Evolutionary conservation across 169 alveolate genomes (phyloP), one percentile per base, ranked within the genome.

Genomic region (Nephromyces sp.): DNA sequence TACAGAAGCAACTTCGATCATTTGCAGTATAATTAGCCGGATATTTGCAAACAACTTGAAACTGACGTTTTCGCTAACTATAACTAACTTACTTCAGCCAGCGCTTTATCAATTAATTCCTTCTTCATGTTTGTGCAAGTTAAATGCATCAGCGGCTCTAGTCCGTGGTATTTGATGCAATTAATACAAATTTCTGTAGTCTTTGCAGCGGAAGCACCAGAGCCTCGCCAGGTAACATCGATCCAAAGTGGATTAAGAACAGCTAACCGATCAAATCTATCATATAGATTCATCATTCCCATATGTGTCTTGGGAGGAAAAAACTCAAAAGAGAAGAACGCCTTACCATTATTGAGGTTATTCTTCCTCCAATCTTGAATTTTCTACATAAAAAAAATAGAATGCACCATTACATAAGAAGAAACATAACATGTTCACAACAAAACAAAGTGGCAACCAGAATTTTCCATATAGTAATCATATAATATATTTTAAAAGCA

Each of bases 141-240:
- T 6, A 86, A 43, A 63, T 86, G 92, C 92, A 86, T 86, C 76
- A 84, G 71, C 33, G 80, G 88, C 34, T 86, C 90, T 4, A 81
- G 57, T 25, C 92, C 90, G 25, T 81, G 53, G 78, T 71, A 86
- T 8, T 32, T 33, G 64, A 78, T 68, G 1, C 85, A 71, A 52
- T 79, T 84, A 2, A 65, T 63, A 74, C 87, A 72, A 8, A 86
- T 68, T 61, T 86, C 89, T 8, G 84, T 35, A 6, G 92, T 81
- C 6, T 65, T 28, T 57, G 66, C 72, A 2, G 84, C 43, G 21
- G 90, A 52, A 21, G 88, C 68, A 15, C 86, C 85, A 1, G 84
- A 88, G 25, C 88, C 89, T 8, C 87, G 81, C 90, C 90, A 85
- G 21, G 90, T 85, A 24, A 85, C 84, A 53, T 85, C 90, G 0